Evolutionary conservation across 768 basidiomycete species (phyloP).

Genomic region (Rhodosporidiobolus sp.): DNA sequence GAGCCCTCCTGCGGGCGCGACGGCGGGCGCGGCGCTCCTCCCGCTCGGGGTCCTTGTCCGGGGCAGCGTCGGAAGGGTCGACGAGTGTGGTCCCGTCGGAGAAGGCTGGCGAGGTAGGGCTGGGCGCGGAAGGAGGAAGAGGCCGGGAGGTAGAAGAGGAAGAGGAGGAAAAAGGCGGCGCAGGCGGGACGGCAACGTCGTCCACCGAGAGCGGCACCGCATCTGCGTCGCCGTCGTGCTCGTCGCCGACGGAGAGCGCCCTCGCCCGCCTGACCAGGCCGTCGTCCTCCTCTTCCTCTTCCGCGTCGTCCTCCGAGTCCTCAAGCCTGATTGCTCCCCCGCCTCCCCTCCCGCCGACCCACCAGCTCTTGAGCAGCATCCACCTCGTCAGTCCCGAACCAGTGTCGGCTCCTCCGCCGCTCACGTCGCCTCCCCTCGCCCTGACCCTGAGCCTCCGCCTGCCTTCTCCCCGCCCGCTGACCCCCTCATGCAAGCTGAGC

Average conservation of each 20-base stretch:
- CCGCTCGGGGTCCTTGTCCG: neutral
- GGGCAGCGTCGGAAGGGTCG: neutral
- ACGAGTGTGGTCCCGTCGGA: neutral
- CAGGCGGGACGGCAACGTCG: conserved; percentile 1
- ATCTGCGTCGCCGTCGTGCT: neutral
- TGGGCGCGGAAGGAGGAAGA: neutral
- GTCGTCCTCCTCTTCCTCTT: neutral
- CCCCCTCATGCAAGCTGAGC: conserved; percentile 16
- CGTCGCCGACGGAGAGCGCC: neutral
- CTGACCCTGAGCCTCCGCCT: neutral
- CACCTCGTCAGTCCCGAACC: conserved; percentile 23
- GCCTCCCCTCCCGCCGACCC: conserved; percentile 6
- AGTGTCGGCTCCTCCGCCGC: conserved; percentile 18
- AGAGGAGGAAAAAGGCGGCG: neutral
- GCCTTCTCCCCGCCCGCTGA: neutral
- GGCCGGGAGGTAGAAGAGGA: neutral
- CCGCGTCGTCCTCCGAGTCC: conserved; percentile 19
- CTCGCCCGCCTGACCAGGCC: neutral
- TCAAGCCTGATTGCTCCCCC: conserved; percentile 5
- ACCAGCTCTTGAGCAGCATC: conserved; percentile 30
- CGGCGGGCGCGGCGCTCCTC: conserved; percentile 4
- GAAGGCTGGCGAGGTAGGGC: conserved; percentile 1
- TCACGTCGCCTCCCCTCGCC: conserved; percentile 19
- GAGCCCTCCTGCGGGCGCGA: neutral
- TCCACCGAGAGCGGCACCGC: neutral